Conservation (phyloP, 2,329 filamentous ascomycete species). For the Periconia macrospinosa region DNA sequence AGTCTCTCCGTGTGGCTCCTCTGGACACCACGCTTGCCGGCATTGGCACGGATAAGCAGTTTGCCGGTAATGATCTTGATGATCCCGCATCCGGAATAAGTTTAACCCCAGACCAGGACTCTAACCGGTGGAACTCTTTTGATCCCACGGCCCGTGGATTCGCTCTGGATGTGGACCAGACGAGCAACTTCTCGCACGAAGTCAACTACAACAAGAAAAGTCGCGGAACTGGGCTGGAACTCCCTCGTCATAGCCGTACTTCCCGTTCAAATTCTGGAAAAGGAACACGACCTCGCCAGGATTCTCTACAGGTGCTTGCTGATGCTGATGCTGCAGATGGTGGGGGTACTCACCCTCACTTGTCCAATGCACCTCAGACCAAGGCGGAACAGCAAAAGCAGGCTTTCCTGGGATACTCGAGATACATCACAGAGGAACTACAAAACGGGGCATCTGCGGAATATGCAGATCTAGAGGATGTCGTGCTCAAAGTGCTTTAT, state of each 20-base stretch:
- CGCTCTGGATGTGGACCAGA: constrained; percentile 15
- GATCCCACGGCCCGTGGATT: constrained; percentile 14
- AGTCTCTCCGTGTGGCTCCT: constrained; percentile 19
- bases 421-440: constrained; percentile 19
- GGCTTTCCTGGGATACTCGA: constrained; percentile 27
- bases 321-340: constrained; percentile 13
- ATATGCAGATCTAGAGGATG: constrained; percentile 24
- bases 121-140: constrained; percentile 18
- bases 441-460: constrained; percentile 14
- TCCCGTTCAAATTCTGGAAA: background rate
- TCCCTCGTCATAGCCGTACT: too few relatives aligned
- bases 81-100: constrained; percentile 20
- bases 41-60: constrained; percentile 26
- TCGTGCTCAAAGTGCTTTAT: constrained; percentile 22
- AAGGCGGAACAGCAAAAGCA: constrained; percentile 34
- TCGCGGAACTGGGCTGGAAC: too few relatives aligned
- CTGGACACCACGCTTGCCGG: constrained; percentile 36
- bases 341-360: constrained; percentile 1
- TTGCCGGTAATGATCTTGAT: constrained; percentile 22
- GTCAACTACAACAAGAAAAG: background rate
- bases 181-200: background rate
- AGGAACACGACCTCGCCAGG: background rate
- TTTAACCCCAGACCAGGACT: constrained; percentile 24
- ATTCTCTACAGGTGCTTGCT: constrained; percentile 11
- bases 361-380: constrained; percentile 30